phyloP scores from a whole-genome alignment of 768 basidiomycete genomes.

The Rossbeevera mucosa region DNA sequence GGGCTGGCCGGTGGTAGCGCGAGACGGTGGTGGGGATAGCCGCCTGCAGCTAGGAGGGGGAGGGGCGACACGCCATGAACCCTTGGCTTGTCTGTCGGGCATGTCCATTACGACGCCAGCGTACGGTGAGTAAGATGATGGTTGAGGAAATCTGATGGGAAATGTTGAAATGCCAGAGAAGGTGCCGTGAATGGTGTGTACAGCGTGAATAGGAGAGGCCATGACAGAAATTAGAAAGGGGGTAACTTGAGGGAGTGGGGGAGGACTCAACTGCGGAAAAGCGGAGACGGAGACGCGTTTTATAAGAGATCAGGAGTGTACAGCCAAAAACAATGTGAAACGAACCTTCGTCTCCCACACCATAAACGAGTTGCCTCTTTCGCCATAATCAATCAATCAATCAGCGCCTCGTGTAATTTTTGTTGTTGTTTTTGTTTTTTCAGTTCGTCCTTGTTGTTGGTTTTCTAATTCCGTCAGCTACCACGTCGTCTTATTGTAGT shows the following conservation, averaged over 20 bases:
- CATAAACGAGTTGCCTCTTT: slow-evolving; percentile 15
- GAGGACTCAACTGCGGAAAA: slow-evolving; percentile 7
- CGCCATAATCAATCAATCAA: slow-evolving; percentile 14
- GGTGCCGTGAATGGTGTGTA: slow-evolving; percentile 31
- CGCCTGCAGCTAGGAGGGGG: slow-evolving; percentile 28
- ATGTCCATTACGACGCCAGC: slow-evolving; percentile 25
- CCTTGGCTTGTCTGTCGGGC: slow-evolving; percentile 22
- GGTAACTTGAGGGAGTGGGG: neutral
- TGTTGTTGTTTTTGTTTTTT: neutral
- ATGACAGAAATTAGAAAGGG: slow-evolving; percentile 13
- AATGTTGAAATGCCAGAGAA: slow-evolving; percentile 28
- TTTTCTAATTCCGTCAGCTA: neutral
- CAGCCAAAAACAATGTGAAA: slow-evolving; percentile 19
- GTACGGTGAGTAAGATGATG: slow-evolving; percentile 16
- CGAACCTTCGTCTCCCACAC: slow-evolving; percentile 9
- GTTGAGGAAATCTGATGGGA: slow-evolving; percentile 11
- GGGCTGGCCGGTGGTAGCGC: slow-evolving; percentile 15
- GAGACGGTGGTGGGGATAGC: slow-evolving; percentile 14
- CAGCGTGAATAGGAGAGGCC: slow-evolving; percentile 25
- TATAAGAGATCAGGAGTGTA: slow-evolving; percentile 15
- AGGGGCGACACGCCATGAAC: slow-evolving; percentile 23
- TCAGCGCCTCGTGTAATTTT: slow-evolving; percentile 3
- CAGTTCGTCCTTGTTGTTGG: slow-evolving; percentile 6
- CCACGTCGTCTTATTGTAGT: slow-evolving; percentile 11
- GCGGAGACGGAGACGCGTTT: slow-evolving; percentile 1